Evolutionary conservation across 768 basidiomycete species (phyloP), one percentile per base, ranked within the genome.

Genomic region (Gymnopilus dilepis): DNA sequence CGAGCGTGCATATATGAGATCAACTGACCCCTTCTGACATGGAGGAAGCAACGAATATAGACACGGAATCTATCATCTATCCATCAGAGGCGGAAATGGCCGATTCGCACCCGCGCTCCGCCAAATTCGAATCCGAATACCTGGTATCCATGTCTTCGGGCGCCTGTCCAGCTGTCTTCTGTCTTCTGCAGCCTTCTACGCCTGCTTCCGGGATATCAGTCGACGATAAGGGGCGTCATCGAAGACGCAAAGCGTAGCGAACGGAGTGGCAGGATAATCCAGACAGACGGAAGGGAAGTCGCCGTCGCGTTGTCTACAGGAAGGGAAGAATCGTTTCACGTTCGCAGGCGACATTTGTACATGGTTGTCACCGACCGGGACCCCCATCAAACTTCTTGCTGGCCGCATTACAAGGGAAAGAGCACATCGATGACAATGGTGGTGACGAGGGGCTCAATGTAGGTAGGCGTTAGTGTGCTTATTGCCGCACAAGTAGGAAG

Each of bases 201-300:
- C 9, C 3, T 26, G 41, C 24, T 43, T 43, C 41, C 30, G 41
- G 22, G 31, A 56, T 21, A 45, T 33, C 40, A 19, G 41, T 56
- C 28, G 4, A 31, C 41, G 31, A 28, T 24, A 33, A 51, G 31
- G 26, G n/a, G 6, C 5, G n/a, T 13, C 19, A 42, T 56, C 3
- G 43, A 43, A 43, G 43, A 6, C 41, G 31, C 17, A 22, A 31
- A 31, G 4, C 15, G 9, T n/a, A 2, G 19, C 26, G n/a, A 2
- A 37, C 12, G 45, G 19, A 40, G 19, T 54, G 40, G 52, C 52
- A 37, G 52, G 37, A 54, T 21, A 15, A 12, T 21, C 9, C 33
- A n/a, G n/a, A n/a, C 40, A 54, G 52, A 54, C 8, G 34, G 52
- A 54, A 54, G 52, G 34, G 41, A 56, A 56, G 41, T 15, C 28